Evolutionary conservation across 1,284 basidiomycete species (phyloP), one percentile per base, ranked within the genome.

Genomic region (Ceratobasidium sp.): DNA sequence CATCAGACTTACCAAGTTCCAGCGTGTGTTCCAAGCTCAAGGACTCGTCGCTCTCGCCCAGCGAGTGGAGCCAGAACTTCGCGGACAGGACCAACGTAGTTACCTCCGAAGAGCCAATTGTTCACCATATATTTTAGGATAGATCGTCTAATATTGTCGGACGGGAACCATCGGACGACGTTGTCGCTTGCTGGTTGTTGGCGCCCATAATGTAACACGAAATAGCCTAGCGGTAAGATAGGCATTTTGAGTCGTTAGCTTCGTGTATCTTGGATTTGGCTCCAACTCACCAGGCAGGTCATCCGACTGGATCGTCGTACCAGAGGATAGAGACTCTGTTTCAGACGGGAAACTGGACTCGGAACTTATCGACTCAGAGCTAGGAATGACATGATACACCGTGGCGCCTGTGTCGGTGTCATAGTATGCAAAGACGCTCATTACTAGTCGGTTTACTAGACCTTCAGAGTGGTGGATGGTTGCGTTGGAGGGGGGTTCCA

Each of bases 11-110:
- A 65, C 62, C 62, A 65, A 41, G 35, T 46, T 18, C 46, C 44
- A 27, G 48, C n/a, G 7, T 27, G 10, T 5, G 65, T 67, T 23
- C 65, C 44, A 4, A 67, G 8, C 23, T 67, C 46, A 8, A 67
- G 30, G 8, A 30, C 48, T 27, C 23, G 46, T 10, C 48, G 65
- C 12, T 27, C 6, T 30, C 65, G 20, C 16, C n/a, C 46, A 30
- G 27, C 44, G 7, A 20, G 6, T 30, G 65, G 48, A 8, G 27
- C 27, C 8, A 67, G 46, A 12, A 27, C 48, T 20, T 67, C 65
- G 7, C 20, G 4, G 7, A 67, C 65, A 30, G 65, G 65, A 12
- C 65, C 65, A 27, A 67, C 27, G 20, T 67, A 67, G 33, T 67
- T 50, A 27, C 27, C 46, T 44, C 41, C 44, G 18, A 67, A 50